Base-by-base conservation (phyloP, 2,329 filamentous ascomycete species). In the Neobulgaria alba region DNA sequence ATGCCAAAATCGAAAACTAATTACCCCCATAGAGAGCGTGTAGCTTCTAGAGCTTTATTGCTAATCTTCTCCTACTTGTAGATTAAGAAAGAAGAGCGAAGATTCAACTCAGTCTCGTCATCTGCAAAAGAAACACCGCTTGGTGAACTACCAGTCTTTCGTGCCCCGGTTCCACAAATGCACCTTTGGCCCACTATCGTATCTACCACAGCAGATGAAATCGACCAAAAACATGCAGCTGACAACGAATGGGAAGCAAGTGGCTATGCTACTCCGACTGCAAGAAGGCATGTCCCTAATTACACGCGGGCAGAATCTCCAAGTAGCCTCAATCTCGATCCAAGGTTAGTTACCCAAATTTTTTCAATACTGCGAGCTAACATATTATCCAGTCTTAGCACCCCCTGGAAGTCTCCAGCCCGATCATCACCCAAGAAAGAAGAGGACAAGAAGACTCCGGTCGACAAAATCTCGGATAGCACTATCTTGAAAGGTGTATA, bases 401-500 rank as follows among this genome's bases (percentile, higher is more conserved):
- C 55, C 3, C 54, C 54, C 34, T 48, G 43, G 29, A 56, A n/a
- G n/a, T n/a, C n/a, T n/a, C n/a, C n/a, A 50, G 29, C 29, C 38
- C 15, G 21, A 40, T n/a, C n/a, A n/a, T n/a, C 29, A 16, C 30
- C 7, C 41, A 46, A 8, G 43, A 48, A 14, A 39, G 26, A 29
- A 18, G 37, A 48, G n/a, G 29, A 37, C 10, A 49, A 48, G 10
- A 50, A 47, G 16, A 38, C 16, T 4, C 44, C 42, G 15, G 40
- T 14, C n/a, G 46, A 50, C 31, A 55, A 54, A 40, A 16, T 50
- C 12, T 40, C 51, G 3, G 57, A 59, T n/a, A 55, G 48, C 44
- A 46, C 56, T 8, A 57, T 53, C 32, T 68, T 88, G 39, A 89
- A 89, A 59, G 84, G 84, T 2, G 66, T 80, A n/a, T 67, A 77